Conservation (phyloP, 805 yeast species). For the Metschnikowia kunwiensis region DNA sequence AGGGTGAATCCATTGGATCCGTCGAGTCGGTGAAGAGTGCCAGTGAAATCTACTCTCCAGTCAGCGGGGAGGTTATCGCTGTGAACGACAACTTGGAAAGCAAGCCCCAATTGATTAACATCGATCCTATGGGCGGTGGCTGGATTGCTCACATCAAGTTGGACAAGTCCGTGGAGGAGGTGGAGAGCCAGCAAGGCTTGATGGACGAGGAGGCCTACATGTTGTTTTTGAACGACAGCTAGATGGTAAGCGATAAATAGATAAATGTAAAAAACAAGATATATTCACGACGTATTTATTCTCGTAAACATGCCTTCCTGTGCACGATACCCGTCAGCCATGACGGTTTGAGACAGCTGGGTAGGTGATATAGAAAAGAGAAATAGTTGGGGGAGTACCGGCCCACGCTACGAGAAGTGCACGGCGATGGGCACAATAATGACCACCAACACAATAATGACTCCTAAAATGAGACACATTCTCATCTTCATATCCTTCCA, state of each 20-base stretch:
- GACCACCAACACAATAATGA: slow-evolving; percentile 73
- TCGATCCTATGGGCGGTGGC: slow-evolving; percentile 90
- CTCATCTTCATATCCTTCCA: slow-evolving; percentile 97
- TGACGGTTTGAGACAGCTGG: no score
- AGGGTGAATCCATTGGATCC: slow-evolving; percentile 85
- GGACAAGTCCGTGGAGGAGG: slow-evolving; percentile 31
- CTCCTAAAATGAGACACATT: slow-evolving; percentile 77
- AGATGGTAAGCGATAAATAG: neutral
- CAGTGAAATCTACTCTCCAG: slow-evolving; percentile 87
- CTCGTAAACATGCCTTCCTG: no score
- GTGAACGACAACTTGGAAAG: slow-evolving; percentile 64
- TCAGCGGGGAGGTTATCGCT: slow-evolving; percentile 70
- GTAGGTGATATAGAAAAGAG: no score
- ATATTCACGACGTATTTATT: neutral
- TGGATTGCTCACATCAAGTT: slow-evolving; percentile 84
- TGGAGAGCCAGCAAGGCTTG: slow-evolving; percentile 41
- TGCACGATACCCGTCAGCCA: no score
- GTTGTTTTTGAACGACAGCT: slow-evolving; percentile 50
- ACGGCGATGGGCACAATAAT: slow-evolving; percentile 94
- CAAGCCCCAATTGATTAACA: slow-evolving; percentile 74
- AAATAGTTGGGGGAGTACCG: no score
- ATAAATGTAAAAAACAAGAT: neutral
- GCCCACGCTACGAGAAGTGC: slow-evolving; percentile 71
- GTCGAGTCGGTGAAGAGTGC: slow-evolving; percentile 96
- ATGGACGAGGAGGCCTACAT: slow-evolving; percentile 56